Conservation (phyloP, 2,329 filamentous ascomycete species). For the Colletotrichum orbiculare region DNA sequence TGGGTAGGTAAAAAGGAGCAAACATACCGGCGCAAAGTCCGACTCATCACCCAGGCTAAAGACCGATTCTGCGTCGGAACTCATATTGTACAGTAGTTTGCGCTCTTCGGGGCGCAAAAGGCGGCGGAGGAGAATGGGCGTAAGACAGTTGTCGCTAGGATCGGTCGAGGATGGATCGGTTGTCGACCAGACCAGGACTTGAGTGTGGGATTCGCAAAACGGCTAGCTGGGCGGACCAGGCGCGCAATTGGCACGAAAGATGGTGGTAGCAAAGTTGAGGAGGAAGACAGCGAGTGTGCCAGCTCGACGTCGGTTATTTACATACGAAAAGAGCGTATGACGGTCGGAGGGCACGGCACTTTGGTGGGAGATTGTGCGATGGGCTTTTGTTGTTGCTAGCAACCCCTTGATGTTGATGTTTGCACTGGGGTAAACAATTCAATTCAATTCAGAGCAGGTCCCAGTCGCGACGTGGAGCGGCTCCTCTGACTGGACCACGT, state of each 20-base stretch:
- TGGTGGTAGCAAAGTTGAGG: slow-evolving; percentile 21
- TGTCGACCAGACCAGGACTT: slow-evolving; percentile 5
- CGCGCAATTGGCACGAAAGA: slow-evolving; percentile 32
- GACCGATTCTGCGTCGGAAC: slow-evolving; percentile 66
- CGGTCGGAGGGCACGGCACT: slow-evolving; percentile 11
- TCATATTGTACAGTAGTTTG: slow-evolving; percentile 54
- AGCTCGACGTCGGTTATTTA: slow-evolving; percentile 32
- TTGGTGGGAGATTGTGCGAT: slow-evolving; percentile 24
- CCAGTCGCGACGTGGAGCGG: slow-evolving; percentile 24
- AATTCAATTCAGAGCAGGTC: background rate
- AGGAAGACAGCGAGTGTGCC: slow-evolving; percentile 30
- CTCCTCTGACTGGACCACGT: slow-evolving; percentile 33
- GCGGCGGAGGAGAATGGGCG: slow-evolving; percentile 23
- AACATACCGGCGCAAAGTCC: slow-evolving; percentile 53
- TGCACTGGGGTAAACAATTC: slow-evolving; percentile 33
- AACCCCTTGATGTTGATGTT: slow-evolving; percentile 38
- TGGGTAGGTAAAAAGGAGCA: slow-evolving; percentile 13
- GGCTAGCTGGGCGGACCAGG: slow-evolving; percentile 35
- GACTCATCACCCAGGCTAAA: slow-evolving; percentile 55
- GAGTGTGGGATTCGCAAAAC: slow-evolving; percentile 15
- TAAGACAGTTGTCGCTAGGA: slow-evolving; percentile 16
- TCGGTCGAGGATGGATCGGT: slow-evolving; percentile 4
- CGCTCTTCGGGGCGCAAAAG: slow-evolving; percentile 27
- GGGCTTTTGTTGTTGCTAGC: slow-evolving; percentile 37
- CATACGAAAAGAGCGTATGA: slow-evolving; percentile 25